phyloP scores from a whole-genome alignment of 306 rosid species.

The Hippophae rhamnoides region DNA sequence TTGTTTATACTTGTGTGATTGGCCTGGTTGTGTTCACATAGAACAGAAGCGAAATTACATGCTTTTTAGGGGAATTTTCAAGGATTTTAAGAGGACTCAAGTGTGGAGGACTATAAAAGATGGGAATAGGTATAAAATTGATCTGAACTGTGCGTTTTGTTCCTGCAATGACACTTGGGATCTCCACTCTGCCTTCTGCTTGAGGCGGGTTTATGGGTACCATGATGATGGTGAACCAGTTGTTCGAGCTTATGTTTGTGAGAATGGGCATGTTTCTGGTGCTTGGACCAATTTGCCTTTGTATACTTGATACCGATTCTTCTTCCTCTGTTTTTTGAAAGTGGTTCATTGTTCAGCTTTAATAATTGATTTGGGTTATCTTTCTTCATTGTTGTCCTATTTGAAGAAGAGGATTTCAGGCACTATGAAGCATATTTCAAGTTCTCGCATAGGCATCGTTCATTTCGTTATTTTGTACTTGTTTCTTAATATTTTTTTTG shows the following conservation, averaged over 20 bases:
- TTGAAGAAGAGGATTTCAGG: no score
- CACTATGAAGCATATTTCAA: no score
- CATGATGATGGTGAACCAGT: slow-evolving; percentile 95
- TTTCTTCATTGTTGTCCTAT: not conserved
- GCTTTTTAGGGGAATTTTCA: slow-evolving; percentile 77
- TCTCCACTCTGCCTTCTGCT: slow-evolving; percentile 76
- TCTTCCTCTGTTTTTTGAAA: not conserved
- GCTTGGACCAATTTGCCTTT: slow-evolving; percentile 93
- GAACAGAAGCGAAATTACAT: slow-evolving; percentile 78
- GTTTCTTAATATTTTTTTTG: no score
- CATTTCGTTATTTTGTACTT: no score
- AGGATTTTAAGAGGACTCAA: slow-evolving; percentile 59
- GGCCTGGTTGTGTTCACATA: slow-evolving; percentile 84
- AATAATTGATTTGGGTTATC: not conserved
- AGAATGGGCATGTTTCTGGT: slow-evolving; percentile 92
- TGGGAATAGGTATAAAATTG: slow-evolving; percentile 46
- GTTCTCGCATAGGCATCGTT: no score
- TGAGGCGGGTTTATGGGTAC: slow-evolving; percentile 60
- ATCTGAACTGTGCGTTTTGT: slow-evolving; percentile 71
- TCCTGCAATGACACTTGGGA: slow-evolving; percentile 68
- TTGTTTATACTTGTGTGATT: slow-evolving; percentile 63
- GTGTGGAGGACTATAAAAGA: slow-evolving; percentile 83
- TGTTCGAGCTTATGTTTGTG: slow-evolving; percentile 87
- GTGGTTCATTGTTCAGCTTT: not conserved
- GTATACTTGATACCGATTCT: slow-evolving; percentile 29